Base-by-base conservation (phyloP, 2,329 filamentous ascomycete genomes). In the Fusarium napiforme region DNA sequence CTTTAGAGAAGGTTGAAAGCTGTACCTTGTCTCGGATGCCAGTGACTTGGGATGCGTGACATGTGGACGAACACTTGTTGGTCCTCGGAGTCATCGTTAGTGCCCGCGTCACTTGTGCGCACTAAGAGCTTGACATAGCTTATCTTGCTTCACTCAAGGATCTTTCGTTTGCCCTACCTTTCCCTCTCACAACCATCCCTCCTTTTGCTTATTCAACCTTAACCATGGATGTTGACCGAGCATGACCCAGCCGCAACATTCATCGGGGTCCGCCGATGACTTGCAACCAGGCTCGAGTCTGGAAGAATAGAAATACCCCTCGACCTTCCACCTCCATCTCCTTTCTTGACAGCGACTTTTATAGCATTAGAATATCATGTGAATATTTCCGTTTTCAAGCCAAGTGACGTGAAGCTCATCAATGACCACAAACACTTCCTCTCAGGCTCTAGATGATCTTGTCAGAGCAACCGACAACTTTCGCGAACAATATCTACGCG, bases 401-500 rank as follows among this genome's bases (percentile, higher is more conserved):
- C 57, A 61, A 77, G 61, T 70, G 55, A 66, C 42, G 53, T 67
- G 62, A 71, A 46, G 23, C 39, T 36, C 28, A 47, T 45, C 73
- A 69, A 77, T 77, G 75, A 70, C 57, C 50, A 67, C 73, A 60
- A 53, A 67, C 43, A 57, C 59, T 30, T 39, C 67, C 21, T 75
- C 74, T 21, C 73, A 75, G 32, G 72, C 77, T 67, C 75, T 81
- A 21, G 81, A 84, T 62, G 79, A 83, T 39, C 75, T 82, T 52
- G 75, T 83, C 67, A 75, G 68, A 43, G 78, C 77, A 34, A 78
- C 81, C 47, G 80, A 83, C 50, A 67, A 77, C 28, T 76, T 78
- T 49, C 81, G 82, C 58, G 80, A 82, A n/a, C 78, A 81, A 45
- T 81, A 81, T 53, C 68, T 82, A 39, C 78, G 75, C 60, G 75